A percentile compares a stretch with the other conserved stretches of the same genome.
Evolutionary conservation across 768 basidiomycete genomes (phyloP).

Genomic region (Pleurotus tuoliensis): DNA sequence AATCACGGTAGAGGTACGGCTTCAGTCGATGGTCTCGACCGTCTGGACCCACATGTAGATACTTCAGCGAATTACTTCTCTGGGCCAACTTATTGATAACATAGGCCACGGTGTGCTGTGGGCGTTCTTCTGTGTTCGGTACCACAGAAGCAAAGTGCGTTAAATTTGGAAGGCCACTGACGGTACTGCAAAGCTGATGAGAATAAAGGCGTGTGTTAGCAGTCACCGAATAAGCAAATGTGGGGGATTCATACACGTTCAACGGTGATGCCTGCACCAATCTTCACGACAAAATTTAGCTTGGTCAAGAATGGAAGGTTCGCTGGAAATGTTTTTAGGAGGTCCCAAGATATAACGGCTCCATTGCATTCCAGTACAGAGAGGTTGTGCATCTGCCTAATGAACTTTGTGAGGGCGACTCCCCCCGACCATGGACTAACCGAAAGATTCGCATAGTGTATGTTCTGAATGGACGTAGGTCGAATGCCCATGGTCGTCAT

Average conservation of each 20-base stretch:
- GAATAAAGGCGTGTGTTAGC: not conserved
- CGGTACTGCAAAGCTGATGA: not conserved
- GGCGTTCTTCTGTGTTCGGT: conserved; percentile 4
- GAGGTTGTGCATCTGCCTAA: not conserved
- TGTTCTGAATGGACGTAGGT: not conserved
- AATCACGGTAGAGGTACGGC: not conserved
- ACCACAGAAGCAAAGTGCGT: conserved; percentile 4
- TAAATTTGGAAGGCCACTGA: not conserved
- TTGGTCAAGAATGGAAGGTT: not conserved
- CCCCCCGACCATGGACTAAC: not conserved
- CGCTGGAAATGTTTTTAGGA: not conserved
- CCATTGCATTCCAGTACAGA: conserved; percentile 2
- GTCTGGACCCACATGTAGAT: conserved; percentile 1
- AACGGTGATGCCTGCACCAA: not conserved
- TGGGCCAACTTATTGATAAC: not conserved
- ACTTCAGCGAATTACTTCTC: not conserved
- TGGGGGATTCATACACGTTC: not conserved
- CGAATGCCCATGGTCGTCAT: not conserved
- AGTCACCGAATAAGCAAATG: not conserved
- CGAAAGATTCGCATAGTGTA: not conserved
- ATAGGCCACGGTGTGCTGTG: not conserved
- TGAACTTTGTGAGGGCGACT: not conserved
- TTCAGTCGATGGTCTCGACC: conserved; percentile 2
- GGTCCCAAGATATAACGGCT: not conserved
- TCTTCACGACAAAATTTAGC: not conserved